A percentile compares a stretch with the other conserved stretches of the same genome.
Conservation (phyloP, 768 basidiomycete genomes). For the Lentinus brumalis region DNA sequence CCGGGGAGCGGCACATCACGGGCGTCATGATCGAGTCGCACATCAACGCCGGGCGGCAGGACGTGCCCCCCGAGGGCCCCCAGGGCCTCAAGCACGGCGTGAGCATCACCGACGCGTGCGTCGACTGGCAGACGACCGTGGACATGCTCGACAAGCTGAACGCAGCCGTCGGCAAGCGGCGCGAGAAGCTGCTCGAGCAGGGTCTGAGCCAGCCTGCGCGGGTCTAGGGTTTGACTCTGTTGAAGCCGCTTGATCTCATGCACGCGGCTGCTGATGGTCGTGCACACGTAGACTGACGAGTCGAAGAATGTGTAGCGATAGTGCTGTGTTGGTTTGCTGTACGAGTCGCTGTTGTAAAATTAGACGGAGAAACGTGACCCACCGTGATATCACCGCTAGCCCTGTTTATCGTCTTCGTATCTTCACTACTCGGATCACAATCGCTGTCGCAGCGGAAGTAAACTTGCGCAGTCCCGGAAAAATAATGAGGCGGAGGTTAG, state of each 20-base stretch:
- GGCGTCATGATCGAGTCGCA: conserved; percentile 99
- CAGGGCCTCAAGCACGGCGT: conserved; percentile 73
- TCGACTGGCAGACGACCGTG: conserved; percentile 82
- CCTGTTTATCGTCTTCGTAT: too few relatives aligned
- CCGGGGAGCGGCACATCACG: conserved; percentile 73
- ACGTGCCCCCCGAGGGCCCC: conserved; percentile 75
- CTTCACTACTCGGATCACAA: too few relatives aligned
- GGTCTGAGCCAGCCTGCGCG: conserved; percentile 29
- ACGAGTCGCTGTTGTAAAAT: too few relatives aligned
- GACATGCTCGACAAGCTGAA: conserved; percentile 74
- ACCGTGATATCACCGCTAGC: too few relatives aligned
- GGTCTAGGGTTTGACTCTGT: too few relatives aligned
- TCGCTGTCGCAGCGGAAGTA: too few relatives aligned
- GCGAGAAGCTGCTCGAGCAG: conserved; percentile 42
- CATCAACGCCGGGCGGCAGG: conserved; percentile 88
- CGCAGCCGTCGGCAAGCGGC: conserved; percentile 47
- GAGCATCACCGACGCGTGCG: conserved; percentile 91
- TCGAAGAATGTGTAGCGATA: not conserved
- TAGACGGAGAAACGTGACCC: too few relatives aligned
- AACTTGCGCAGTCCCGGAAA: too few relatives aligned
- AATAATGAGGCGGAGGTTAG: too few relatives aligned
- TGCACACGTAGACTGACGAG: too few relatives aligned
- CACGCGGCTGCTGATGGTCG: too few relatives aligned
- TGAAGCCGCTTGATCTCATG: too few relatives aligned
- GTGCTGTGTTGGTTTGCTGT: not conserved